Base-by-base conservation (phyloP, 805 yeast genomes). In the Wickerhamiella dianesei region DNA sequence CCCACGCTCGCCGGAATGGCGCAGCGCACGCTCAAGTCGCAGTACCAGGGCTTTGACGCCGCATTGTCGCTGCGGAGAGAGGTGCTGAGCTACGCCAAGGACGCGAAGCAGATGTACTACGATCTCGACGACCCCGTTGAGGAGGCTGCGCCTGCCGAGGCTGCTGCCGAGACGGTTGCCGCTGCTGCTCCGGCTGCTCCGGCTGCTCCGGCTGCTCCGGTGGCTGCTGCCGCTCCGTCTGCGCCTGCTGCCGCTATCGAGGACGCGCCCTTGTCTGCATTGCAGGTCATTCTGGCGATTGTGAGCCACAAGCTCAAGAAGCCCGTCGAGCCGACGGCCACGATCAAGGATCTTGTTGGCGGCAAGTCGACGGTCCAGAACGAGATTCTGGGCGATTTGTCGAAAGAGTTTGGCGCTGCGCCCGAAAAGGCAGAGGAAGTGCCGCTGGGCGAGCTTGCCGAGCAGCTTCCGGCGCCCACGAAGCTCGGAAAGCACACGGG, bases 1-100 rank as follows among this genome's bases (percentile, higher is more conserved):
- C 97, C 99, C 51, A 92, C 98, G 40, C 75, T 92, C 64, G 92
- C 96, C 37, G 97, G 97, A 56, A 92, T 92, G 99, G 97, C 98
- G 54, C 78, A 84, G 57, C 81, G 97, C 72, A 92, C 99, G 52
- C 78, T 92, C 60, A 80, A 79, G 72, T 84, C 94, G 64, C 92
- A 87, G 68, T 94, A 88, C 68, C 97, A 92, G 69, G 82, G 96
- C 39, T 92, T 87, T 64, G 99, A 92, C 65, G 97, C 97, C 49
- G 98, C 99, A 39, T 72, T 89, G 60, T 75, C 94, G 50, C 77
- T 82, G 59, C 85, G 82, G 59, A 82, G 99, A 75, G 94, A 92
- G 69, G 94, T 92, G 37, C 74, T 92, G 60, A 85, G 96, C 64
- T 92, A 89, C 73, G 77, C 96, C 47, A 88, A 88, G 71, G 98